Evolutionary conservation across 441 rosid species (phyloP).

Genomic region (Sinapis alba): DNA sequence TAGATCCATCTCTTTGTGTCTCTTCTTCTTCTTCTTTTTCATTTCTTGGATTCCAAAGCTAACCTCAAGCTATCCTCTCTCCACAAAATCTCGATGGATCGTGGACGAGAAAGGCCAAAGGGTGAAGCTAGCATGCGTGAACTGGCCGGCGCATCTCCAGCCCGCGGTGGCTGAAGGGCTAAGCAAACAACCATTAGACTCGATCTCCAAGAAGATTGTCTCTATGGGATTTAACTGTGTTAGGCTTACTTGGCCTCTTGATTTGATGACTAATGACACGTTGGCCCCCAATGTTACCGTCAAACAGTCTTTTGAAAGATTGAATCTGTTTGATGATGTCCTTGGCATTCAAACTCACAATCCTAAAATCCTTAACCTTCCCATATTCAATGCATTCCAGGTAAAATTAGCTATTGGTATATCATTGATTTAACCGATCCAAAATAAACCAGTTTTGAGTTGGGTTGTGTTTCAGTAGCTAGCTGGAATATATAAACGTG

Average conservation of each 20-base stretch:
- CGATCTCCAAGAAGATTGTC: conserved; percentile 43
- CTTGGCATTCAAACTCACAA: conserved; percentile 65
- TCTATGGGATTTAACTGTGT: conserved; percentile 79
- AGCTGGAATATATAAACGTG: background rate
- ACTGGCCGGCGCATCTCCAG: conserved; percentile 80
- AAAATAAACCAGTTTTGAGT: background rate
- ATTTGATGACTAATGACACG: conserved; percentile 60
- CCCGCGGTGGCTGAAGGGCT: conserved; percentile 80
- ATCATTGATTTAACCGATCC: background rate
- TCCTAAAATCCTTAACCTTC: conserved; percentile 60
- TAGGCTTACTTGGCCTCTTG: conserved; percentile 81
- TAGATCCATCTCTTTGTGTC: conserved; percentile 5
- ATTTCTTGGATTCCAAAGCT: conserved; percentile 10
- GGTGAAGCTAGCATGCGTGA: conserved; percentile 77
- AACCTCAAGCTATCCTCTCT: conserved; percentile 51
- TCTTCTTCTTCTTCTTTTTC: conserved; percentile 15
- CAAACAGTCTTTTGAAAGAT: conserved; percentile 56
- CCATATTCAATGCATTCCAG: conserved; percentile 69
- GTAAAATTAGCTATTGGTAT: conserved; percentile 33
- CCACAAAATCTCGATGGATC: conserved; percentile 71
- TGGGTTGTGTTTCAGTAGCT: background rate
- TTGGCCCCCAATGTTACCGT: conserved; percentile 54
- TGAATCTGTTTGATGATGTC: conserved; percentile 55
- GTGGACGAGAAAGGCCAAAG: conserved; percentile 60
- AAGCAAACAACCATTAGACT: conserved; percentile 64